Base-by-base conservation (phyloP, 2,329 filamentous ascomycete species). In the Aspergillus floridensis region DNA sequence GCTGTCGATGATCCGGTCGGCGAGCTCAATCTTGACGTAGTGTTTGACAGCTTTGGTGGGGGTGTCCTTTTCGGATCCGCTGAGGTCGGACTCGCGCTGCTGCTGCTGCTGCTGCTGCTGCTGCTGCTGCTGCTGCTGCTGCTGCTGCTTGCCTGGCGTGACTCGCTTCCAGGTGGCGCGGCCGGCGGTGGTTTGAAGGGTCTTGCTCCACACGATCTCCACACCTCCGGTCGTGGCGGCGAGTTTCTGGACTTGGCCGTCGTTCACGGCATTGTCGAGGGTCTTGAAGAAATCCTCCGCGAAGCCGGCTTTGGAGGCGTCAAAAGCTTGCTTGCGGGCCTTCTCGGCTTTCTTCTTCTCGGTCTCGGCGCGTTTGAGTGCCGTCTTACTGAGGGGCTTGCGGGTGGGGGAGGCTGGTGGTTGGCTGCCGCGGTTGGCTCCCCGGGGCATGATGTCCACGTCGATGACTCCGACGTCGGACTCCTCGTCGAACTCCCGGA, bases 1-100 rank as follows among this genome's bases (percentile, higher is more conserved):
- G 68, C 88, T 84, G 71, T 92, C 87, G 62, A 98, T 92, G 50
- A 97, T 88, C 73, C 96, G 96, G 57, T 91, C 87, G 0, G 93
- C 91, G 2, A 98, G 85, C 72, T 98, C 93, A 69, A 98, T 96
- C 16, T 82, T 86, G 10, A 91, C 92, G 67, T 85, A 77, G 72
- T 93, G 86, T 54, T 62, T 66, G 68, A 70, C 59, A 47, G 59
- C 38, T 19, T 12, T n/a, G 38, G 38, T 16, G 38, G 16, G 38
- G 38, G 38, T 44, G 14, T 44, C 32, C 14, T 35, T 35, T 1
- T 35, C 32, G 32, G 32, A 35, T 12, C 32, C 32, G 32, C 2
- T 5, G 26, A 29, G 32, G n/a, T 44, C 38, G 31, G 24, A 24
- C 50, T 49, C 29, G 29, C 11, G 19, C 16, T 35, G n/a, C n/a